Conservation (phyloP, 2,329 filamentous ascomycete genomes). For the Colletotrichum echinochloae region DNA sequence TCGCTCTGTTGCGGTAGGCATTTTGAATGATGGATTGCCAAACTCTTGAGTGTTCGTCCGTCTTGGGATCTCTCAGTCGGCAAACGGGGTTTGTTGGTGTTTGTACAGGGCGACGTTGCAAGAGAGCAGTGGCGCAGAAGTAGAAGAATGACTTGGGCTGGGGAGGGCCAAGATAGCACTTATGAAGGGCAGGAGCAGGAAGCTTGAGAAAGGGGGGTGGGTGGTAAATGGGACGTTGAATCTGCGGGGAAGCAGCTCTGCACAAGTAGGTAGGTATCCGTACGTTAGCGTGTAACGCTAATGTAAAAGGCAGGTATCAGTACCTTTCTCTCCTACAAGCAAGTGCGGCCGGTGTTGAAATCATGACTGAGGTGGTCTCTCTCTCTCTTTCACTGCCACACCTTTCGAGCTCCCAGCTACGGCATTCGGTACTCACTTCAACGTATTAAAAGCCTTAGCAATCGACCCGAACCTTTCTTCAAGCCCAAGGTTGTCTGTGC, state of each 20-base stretch:
- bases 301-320: conserved; percentile 14
- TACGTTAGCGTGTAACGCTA: conserved; percentile 37
- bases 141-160: conserved; percentile 4
- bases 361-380: conserved; percentile 7
- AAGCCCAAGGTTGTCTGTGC: conserved; percentile 16
- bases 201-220: conserved; percentile 3
- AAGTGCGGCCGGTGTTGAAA: not conserved
- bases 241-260: conserved; percentile 39
- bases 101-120: conserved; percentile 7
- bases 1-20: conserved; percentile 38
- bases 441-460: not conserved
- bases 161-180: conserved; percentile 25
- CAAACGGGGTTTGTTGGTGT: conserved; percentile 9
- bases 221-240: conserved; percentile 27
- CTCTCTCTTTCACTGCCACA: conserved; percentile 6
- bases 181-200: conserved; percentile 26
- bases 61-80: not conserved
- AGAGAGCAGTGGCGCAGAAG: conserved; percentile 20
- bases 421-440: not conserved
- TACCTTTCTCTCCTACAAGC: conserved; percentile 23
- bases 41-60: not conserved
- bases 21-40: conserved; percentile 13
- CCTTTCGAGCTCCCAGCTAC: not conserved
- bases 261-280: too few relatives aligned
- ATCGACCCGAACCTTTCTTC: not conserved